Conservation (phyloP, 805 yeast genomes). For the Metschnikowia shivogae region DNA sequence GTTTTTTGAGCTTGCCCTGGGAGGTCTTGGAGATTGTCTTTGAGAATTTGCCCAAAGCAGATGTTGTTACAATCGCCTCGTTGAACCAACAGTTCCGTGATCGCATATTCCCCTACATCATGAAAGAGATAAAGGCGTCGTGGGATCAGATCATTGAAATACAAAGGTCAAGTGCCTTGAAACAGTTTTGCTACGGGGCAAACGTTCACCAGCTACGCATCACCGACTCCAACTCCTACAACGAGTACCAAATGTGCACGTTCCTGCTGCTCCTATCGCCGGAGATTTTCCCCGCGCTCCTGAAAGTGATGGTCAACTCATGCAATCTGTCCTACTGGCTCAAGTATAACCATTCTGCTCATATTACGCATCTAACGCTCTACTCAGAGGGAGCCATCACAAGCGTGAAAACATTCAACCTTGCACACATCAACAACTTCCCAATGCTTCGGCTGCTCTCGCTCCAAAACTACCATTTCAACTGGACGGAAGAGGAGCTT, state of each 20-base stretch:
- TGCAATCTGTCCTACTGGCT: constrained; percentile 40
- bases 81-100: constrained; percentile 17
- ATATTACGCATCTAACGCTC: constrained; percentile 22
- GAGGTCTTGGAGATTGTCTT: constrained; percentile 14
- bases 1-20: constrained; percentile 10
- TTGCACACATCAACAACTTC: constrained; percentile 42
- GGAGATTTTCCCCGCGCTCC: constrained; percentile 21
- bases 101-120: constrained; percentile 18
- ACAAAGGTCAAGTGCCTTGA: not conserved
- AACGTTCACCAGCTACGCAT: constrained; percentile 8
- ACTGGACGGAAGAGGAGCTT: constrained; percentile 30
- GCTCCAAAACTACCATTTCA: constrained; percentile 40
- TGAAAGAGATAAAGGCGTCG: constrained; percentile 20
- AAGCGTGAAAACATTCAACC: constrained; percentile 33
- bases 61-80: constrained; percentile 9
- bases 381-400: constrained; percentile 20
- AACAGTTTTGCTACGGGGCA: not conserved
- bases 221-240: constrained; percentile 14
- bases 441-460: constrained; percentile 27
- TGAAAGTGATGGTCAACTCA: constrained; percentile 26
- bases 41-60: constrained; percentile 6
- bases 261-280: constrained; percentile 20
- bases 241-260: constrained; percentile 29
- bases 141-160: constrained; percentile 24
- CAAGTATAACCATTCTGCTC: constrained; percentile 27